These are phyloP conservation scores for Pezizomycotina sp. DNA, from an alignment of 2,329 filamentous ascomycete genomes.

Conservation along the genomic window DNA sequence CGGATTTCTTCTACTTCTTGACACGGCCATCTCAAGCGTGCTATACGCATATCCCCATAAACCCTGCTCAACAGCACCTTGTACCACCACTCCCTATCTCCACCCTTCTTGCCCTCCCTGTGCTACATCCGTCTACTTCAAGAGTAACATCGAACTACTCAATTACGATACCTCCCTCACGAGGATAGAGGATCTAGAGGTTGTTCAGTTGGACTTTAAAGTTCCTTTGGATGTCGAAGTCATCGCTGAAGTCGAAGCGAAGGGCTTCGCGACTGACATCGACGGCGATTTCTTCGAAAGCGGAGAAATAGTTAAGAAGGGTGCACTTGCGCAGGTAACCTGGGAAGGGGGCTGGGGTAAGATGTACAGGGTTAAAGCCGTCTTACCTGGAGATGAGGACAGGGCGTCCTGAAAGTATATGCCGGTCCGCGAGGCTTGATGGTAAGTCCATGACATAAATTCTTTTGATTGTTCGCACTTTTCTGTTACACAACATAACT, in stretches of 20 bases:
- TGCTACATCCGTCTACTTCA: constrained; percentile 76
- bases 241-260: constrained; percentile 78
- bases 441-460: too few species aligned
- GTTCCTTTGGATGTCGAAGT: constrained; percentile 84
- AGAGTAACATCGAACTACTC: constrained; percentile 58
- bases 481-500: not conserved
- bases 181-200: constrained; percentile 78
- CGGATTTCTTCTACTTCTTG: constrained; percentile 91
- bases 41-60: constrained; percentile 85
- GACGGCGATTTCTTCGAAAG: constrained; percentile 92
- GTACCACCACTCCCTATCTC: constrained; percentile 77
- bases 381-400: constrained; percentile 85
- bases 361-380: constrained; percentile 79
- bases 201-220: constrained; percentile 74
- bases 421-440: constrained; percentile 88
- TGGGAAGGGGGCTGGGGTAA: constrained; percentile 52
- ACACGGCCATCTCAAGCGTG: constrained; percentile 73
- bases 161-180: constrained; percentile 82
- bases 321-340: constrained; percentile 75
- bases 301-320: constrained; percentile 70
- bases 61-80: constrained; percentile 79
- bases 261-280: constrained; percentile 59
- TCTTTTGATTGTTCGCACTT: not conserved
- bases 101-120: constrained; percentile 73
- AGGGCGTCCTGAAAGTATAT: constrained; percentile 76